Evolutionary conservation across 345 rosid species (phyloP), one percentile per base, ranked within the genome.

Genomic region (Viola odorata): DNA sequence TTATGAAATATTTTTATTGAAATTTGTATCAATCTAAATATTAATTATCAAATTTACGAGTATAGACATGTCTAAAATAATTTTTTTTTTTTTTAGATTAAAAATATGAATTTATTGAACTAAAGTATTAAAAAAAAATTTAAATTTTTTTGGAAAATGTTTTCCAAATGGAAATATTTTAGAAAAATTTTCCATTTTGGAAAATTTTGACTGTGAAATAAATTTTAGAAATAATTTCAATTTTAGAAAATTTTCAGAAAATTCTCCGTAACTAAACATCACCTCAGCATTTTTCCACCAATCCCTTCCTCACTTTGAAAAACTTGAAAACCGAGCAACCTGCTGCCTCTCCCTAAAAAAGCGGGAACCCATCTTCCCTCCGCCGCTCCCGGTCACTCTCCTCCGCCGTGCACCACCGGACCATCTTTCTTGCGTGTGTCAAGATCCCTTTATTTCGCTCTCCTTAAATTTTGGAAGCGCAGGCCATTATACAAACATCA

Each of bases 231-330:
- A 39, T n/a, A n/a, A n/a, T n/a, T 48, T 16, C 38, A 51, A 36
- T 17, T 0, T 3, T 11, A 11, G 42, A 56, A 42, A 5, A 65
- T 68, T 54, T 41, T 36, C 32, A 66, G 52, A 39, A 6, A 57
- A 12, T 14, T 71, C 61, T 64, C 57, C 76, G 76, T 62, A 67
- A 23, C 38, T 0, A 15, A 41, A 4, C 32, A 37, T n/a, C 54
- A 60, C 70, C 70, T 65, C 70, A 50, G 57, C 70, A 70, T 47
- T 12, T 41, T 5, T 10, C 38, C 50, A 10, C 50, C 65, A 60
- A 37, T 37, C 49, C 37, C 8, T 12, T 4, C 45, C 40, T 45
- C 17, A 49, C 12, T 15, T 5, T 7, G 17, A 39, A 2, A 56
- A 32, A 38, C 11, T 13, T 17, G 7, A 39, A 16, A 5, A 12